Base-by-base conservation (phyloP, 2,329 filamentous ascomycete species). In the Trichoderma sp. region DNA sequence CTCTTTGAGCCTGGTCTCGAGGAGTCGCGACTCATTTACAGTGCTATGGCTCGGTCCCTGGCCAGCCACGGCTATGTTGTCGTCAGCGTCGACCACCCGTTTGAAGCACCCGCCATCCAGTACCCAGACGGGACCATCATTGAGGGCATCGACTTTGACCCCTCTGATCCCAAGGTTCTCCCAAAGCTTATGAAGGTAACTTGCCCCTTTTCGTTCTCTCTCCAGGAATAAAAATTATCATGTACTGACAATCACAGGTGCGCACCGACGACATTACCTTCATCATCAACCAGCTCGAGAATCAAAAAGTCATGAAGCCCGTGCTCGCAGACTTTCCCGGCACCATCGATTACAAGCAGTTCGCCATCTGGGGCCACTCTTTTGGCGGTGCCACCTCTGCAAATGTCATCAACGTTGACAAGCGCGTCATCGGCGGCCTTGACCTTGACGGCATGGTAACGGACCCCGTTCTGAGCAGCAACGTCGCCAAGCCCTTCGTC, bases 61-160 rank as follows among this genome's bases (percentile, higher is more conserved):
- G 84, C 85, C 0, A 84, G 83, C 18, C 78, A 82, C 6, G 86
- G 86, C 0, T 84, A 82, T 63, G 78, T 82, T 0, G 83, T 88
- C 3, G 77, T 86, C 14, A 78, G 84, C 0, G 77, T 88, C 28
- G 86, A 88, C 71, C 86, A 87, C 65, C 81, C 86, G 0, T 83
- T 84, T 62, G 85, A 87, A 62, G 79, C 82, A 0, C 71, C 76
- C 0, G 78, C 85, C 24, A 81, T 88, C 9, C 81, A 86, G 70
- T 86, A 84, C n/a, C 83, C 84, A 0, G 78, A 86, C 70, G 85
- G 81, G 4, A 78, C 78, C 1, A 72, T 81, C 12, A 76, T 80
- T 9, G 75, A 75, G 70, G 72, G 77, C 1, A 72, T 70, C 3
- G 74, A 77, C 43, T 71, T 64, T 24, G 72, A 74, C 4, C 58